Evolutionary conservation across 768 basidiomycete genomes (phyloP).

Genomic region (Suillus placidus): DNA sequence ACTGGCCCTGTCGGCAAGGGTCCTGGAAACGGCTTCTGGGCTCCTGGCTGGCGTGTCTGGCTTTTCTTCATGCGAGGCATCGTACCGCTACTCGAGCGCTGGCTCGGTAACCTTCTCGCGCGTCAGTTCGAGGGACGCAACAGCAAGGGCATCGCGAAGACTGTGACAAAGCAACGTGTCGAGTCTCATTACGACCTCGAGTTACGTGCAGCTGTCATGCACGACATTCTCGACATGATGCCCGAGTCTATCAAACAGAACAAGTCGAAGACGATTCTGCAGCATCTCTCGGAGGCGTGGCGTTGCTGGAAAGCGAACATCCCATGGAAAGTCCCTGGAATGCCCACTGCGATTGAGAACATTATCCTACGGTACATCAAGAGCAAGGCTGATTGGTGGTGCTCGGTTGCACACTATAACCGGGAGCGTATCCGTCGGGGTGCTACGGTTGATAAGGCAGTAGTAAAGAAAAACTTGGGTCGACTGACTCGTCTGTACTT

Average conservation of each 20-base stretch:
- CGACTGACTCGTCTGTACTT: constrained; percentile 96
- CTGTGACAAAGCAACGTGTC: constrained; percentile 98
- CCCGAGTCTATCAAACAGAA: constrained; percentile 99
- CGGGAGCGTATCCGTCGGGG: constrained; percentile 96
- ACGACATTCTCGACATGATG: constrained; percentile 99
- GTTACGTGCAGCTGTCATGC: constrained; percentile 98
- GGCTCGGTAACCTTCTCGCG: constrained; percentile 96
- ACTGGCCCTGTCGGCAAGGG: constrained; percentile 99
- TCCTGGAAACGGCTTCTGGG: constrained; percentile 99
- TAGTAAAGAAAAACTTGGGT: constrained; percentile 98
- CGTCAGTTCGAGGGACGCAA: constrained; percentile 99
- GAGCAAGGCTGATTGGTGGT: constrained; percentile 99
- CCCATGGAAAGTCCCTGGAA: constrained; percentile 99
- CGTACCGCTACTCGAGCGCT: constrained; percentile 94
- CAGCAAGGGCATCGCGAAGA: constrained; percentile 95
- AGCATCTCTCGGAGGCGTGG: constrained; percentile 98
- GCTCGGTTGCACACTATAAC: constrained; percentile 96
- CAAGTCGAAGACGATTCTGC: constrained; percentile 99
- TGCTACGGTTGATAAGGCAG: constrained; percentile 97
- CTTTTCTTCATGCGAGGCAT: constrained; percentile 99
- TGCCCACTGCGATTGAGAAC: constrained; percentile 99
- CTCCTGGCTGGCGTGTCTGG: constrained; percentile 99
- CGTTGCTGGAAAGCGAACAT: constrained; percentile 97
- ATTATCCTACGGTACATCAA: constrained; percentile 99
- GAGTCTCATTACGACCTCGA: constrained; percentile 99